phyloP scores from a whole-genome alignment of 805 yeast genomes.

The Komagataella pseudopastoris region DNA sequence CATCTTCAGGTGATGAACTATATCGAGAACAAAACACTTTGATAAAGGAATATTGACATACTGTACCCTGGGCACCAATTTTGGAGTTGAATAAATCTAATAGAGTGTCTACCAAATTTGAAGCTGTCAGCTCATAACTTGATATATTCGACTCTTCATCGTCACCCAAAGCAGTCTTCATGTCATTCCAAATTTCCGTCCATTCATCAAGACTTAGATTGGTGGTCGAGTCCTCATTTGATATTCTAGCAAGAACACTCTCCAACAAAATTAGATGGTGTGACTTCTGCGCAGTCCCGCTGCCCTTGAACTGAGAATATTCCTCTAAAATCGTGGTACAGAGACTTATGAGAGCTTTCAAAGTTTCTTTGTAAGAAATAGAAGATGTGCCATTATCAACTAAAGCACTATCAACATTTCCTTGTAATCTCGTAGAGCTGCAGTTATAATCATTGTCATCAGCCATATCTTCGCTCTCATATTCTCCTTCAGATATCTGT shows the following conservation, averaged over 20 bases:
- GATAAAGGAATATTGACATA: conserved; percentile 30
- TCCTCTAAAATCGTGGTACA: conserved; percentile 8
- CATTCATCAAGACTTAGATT: background rate
- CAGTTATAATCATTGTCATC: conserved; percentile 16
- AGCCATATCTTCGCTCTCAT: conserved; percentile 13
- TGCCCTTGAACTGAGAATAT: background rate
- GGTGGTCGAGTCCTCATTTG: background rate
- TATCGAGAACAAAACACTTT: conserved; percentile 20
- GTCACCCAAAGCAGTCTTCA: background rate
- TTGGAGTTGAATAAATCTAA: conserved; percentile 18
- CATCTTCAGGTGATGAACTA: conserved; percentile 16
- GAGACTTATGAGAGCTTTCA: conserved; percentile 7
- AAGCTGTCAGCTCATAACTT: conserved; percentile 61
- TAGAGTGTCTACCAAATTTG: conserved; percentile 39
- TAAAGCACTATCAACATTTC: conserved; percentile 7
- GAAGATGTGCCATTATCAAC: conserved; percentile 2
- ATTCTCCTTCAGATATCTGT: conserved; percentile 10
- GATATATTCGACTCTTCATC: conserved; percentile 28
- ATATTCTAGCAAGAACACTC: background rate
- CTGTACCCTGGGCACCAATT: conserved; percentile 13
- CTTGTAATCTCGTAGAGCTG: background rate
- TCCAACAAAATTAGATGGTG: background rate
- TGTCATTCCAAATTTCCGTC: background rate
- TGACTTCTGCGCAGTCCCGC: background rate
- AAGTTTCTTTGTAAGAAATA: conserved; percentile 2